Evolutionary conservation across 495 filamentous ascomycete species (phyloP).

Genomic region (Trichoderma parareesei): DNA sequence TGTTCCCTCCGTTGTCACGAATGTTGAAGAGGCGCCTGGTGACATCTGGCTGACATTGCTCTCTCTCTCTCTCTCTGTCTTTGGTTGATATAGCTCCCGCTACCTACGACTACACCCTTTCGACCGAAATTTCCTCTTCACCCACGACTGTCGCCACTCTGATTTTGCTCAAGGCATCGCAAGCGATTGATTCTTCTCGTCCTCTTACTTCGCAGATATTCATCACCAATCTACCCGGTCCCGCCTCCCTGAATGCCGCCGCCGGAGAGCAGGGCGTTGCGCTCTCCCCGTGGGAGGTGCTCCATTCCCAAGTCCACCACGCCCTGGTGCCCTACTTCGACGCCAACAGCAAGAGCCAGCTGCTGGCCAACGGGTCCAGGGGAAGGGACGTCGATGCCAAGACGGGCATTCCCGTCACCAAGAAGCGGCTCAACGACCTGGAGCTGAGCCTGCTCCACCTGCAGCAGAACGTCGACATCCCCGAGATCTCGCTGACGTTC

Average conservation of each 20-base stretch:
- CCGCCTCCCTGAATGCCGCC: slow-evolving; percentile 53
- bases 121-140: slow-evolving; percentile 71
- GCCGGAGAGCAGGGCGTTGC: slow-evolving; percentile 58
- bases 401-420: slow-evolving; percentile 91
- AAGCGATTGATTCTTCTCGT: slow-evolving; percentile 70
- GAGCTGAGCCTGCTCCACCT: slow-evolving; percentile 82
- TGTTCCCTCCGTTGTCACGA: no score
- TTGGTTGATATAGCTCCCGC: slow-evolving; percentile 12
- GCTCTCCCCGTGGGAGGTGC: slow-evolving; percentile 78
- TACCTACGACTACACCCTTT: slow-evolving; percentile 65
- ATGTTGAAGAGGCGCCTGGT: no score
- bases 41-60: no score
- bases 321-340: slow-evolving; percentile 92
- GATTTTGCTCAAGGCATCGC: slow-evolving; percentile 80
- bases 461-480: slow-evolving; percentile 97
- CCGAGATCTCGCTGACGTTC: slow-evolving; percentile 73
- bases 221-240: slow-evolving; percentile 82
- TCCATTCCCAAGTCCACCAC: slow-evolving; percentile 81
- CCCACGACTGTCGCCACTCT: slow-evolving; percentile 74
- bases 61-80: neutral
- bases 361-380: slow-evolving; percentile 53
- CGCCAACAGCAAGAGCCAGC: slow-evolving; percentile 80
- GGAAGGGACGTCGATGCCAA: slow-evolving; percentile 79
- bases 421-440: slow-evolving; percentile 90
- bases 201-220: slow-evolving; percentile 80